These are phyloP conservation scores for Trapa bicornis DNA, from an alignment of 345 rosid species.

Conservation along the genomic window DNA sequence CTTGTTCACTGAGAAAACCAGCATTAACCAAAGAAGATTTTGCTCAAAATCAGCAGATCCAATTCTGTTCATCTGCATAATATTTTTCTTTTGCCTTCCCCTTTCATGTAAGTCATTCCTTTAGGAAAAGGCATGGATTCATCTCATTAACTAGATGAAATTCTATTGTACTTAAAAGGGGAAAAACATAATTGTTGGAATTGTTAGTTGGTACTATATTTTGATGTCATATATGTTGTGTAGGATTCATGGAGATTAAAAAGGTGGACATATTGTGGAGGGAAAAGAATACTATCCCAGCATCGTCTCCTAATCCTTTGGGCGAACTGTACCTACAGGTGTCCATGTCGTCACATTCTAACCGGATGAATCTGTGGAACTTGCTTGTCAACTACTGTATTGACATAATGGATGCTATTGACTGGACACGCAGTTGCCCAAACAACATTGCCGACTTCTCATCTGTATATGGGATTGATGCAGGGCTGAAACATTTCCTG, in stretches of 20 bases:
- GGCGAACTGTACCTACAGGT: conserved; percentile 83
- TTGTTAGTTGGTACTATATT: background rate
- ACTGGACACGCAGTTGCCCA: conserved; percentile 87
- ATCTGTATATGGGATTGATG: conserved; percentile 60
- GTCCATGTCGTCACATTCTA: conserved; percentile 34
- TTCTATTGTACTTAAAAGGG: background rate
- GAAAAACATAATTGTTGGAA: background rate
- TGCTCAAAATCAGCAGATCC: too few relatives aligned
- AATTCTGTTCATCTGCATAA: too few relatives aligned
- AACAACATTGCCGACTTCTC: conserved; percentile 62
- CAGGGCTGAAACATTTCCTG: conserved; percentile 61
- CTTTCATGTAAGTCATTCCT: too few relatives aligned
- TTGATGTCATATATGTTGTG: background rate
- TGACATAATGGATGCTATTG: conserved; percentile 57
- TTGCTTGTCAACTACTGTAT: conserved; percentile 49
- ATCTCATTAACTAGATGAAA: background rate
- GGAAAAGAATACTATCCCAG: conserved; percentile 31
- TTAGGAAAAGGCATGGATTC: too few relatives aligned
- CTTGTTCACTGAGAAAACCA: too few relatives aligned
- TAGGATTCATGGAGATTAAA: conserved; percentile 65
- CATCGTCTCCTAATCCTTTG: conserved; percentile 9
- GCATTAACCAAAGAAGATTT: too few relatives aligned
- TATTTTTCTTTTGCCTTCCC: too few relatives aligned
- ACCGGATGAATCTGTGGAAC: conserved; percentile 46
- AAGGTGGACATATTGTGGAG: conserved; percentile 77